Base-by-base conservation (phyloP, 305 asterid species). In the Caryopteris hybrid region DNA sequence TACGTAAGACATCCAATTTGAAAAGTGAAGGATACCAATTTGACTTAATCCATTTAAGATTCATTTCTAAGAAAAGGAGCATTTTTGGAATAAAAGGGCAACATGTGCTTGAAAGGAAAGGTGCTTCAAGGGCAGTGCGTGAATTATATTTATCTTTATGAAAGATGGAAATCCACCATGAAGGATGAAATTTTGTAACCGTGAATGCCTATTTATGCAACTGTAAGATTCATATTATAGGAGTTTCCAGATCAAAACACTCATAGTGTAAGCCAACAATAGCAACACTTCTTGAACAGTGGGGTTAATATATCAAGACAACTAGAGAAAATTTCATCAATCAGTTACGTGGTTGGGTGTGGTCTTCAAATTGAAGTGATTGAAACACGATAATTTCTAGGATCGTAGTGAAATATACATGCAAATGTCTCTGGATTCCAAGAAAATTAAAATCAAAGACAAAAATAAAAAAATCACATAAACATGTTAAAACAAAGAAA, bases 21-120 rank as follows among this genome's bases (percentile, higher is more conserved):
- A 8, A 22, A 55, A 34, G 22, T 39, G 17, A 64, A 0, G 42
- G 34, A 64, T 17, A 39, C 60, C 42, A 43, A 59, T 25, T 29
- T 69, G 43, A 45, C 39, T 41, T 43, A 38, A 50, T 29, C 55
- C n/a, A 27, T 23, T 70, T 43, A 70, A 45, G 13, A 77, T 50
- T 20, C 27, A 27, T 39, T 39, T 25, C 47, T 13, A 66, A 51
- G 36, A 52, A 21, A n/a, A 43, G 55, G n/a, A 8, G 64, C 56
- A 54, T 41, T 42, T 52, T 16, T 27, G 20, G 27, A 23, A 27
- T 46, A 56, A 46, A 56, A 72, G 47, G 13, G 55, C 54, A 47
- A 50, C 18, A 64, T 22, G 54, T 36, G 72, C 51, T 50, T 47
- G 58, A 21, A 47, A 43, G 16, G 51, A 31, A 54, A 61, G 46